Evolutionary conservation across 1,139 yeast species (phyloP).

Genomic region (Hyphopichia wangnamkhiaoensis): DNA sequence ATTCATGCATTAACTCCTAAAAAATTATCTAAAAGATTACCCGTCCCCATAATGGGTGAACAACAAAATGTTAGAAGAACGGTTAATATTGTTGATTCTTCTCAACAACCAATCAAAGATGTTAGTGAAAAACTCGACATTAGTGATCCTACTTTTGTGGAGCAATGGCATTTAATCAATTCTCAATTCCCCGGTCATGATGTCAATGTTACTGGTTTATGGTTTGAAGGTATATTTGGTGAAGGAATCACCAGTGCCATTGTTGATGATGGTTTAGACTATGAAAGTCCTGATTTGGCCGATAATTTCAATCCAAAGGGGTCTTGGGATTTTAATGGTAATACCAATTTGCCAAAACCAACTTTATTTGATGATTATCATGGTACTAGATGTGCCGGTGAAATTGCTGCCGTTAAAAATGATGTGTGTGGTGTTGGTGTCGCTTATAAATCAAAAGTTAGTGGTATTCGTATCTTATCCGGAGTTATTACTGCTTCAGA

Average conservation of each 20-base stretch:
- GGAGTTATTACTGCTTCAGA: slow-evolving; percentile 80
- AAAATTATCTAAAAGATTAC: slow-evolving; percentile 46
- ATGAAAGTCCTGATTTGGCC: slow-evolving; percentile 68
- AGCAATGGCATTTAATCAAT: slow-evolving; percentile 92
- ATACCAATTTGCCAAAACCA: slow-evolving; percentile 76
- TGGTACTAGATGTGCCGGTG: slow-evolving; percentile 99
- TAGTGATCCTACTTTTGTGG: slow-evolving; percentile 73
- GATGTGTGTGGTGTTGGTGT: slow-evolving; percentile 93
- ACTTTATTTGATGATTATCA: slow-evolving; percentile 82
- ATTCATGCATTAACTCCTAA: slow-evolving; percentile 55
- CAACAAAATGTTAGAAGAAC: slow-evolving; percentile 12
- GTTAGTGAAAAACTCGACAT: slow-evolving; percentile 61
- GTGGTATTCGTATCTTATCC: slow-evolving; percentile 88
- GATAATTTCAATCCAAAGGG: slow-evolving; percentile 77
- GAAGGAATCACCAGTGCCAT: slow-evolving; percentile 80
- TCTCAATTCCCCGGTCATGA: slow-evolving; percentile 75
- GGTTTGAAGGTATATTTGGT: slow-evolving; percentile 85
- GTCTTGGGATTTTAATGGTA: slow-evolving; percentile 87
- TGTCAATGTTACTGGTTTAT: slow-evolving; percentile 81
- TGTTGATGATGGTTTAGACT: slow-evolving; percentile 94
- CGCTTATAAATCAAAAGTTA: slow-evolving; percentile 80
- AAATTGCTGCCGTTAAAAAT: slow-evolving; percentile 88
- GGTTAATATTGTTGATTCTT: slow-evolving; percentile 43
- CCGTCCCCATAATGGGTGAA: slow-evolving; percentile 29
- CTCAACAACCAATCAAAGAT: slow-evolving; percentile 41